A percentile compares a stretch with the other conserved stretches of the same genome.
Conservation (phyloP, 1,139 yeast species). For the Ogataea hybrid region DNA sequence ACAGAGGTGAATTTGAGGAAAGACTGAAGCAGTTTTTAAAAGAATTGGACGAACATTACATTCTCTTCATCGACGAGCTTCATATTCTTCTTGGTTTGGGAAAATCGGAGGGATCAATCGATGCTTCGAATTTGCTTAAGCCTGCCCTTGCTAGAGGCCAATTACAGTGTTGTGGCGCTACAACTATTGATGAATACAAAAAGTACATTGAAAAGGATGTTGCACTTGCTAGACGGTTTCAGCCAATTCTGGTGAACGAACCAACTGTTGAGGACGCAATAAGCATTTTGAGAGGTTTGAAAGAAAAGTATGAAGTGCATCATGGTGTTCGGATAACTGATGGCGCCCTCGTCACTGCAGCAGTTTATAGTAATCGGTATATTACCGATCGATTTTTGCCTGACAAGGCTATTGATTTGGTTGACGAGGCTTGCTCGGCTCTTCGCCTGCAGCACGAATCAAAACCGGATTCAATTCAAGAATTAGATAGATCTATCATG, state of each 20-base stretch:
- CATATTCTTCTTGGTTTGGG: slow-evolving; percentile 92
- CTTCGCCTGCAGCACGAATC: too few relatives aligned
- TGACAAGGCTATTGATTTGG: too few relatives aligned
- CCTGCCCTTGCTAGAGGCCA: slow-evolving; percentile 95
- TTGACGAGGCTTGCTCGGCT: too few relatives aligned
- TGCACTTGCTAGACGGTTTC: slow-evolving; percentile 95
- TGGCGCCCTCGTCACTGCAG: too few relatives aligned
- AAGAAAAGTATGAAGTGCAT: too few relatives aligned
- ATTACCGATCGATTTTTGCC: too few relatives aligned
- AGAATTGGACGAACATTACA: slow-evolving; percentile 79
- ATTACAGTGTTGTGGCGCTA: slow-evolving; percentile 94
- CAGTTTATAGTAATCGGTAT: too few relatives aligned
- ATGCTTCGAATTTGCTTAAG: slow-evolving; percentile 88
- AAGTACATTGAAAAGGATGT: slow-evolving; percentile 93
- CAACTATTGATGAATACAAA: slow-evolving; percentile 93
- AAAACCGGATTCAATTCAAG: too few relatives aligned
- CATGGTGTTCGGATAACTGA: too few relatives aligned
- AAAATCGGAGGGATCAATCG: slow-evolving; percentile 93
- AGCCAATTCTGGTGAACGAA: slow-evolving; percentile 81
- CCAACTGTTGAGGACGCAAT: slow-evolving; percentile 94
- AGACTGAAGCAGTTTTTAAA: slow-evolving; percentile 79
- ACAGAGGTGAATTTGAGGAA: slow-evolving; percentile 93
- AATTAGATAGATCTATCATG: too few relatives aligned
- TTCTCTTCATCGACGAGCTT: slow-evolving; percentile 88
- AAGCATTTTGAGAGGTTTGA: too few relatives aligned